Conservation (phyloP, 2,329 filamentous ascomycete species). For the Massarina eburnea region DNA sequence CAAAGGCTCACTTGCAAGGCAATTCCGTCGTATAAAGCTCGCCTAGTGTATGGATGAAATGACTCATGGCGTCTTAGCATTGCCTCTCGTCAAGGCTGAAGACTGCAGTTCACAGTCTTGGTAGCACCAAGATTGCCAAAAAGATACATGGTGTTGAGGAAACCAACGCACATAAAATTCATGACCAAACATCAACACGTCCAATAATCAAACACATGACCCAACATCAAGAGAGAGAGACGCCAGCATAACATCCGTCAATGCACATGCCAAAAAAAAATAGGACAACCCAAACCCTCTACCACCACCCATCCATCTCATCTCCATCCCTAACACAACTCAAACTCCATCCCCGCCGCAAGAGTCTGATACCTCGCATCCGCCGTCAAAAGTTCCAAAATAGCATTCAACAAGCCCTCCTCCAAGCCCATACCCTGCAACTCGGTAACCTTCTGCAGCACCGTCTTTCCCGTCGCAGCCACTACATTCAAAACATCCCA, state of each 20-base stretch:
- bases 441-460: constrained; percentile 31
- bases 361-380: constrained; percentile 30
- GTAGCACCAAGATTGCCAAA: too few relatives aligned
- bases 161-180: too few relatives aligned
- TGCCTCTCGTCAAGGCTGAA: too few relatives aligned
- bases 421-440: constrained; percentile 30
- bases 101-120: too few relatives aligned
- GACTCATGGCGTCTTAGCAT: too few relatives aligned
- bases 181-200: too few relatives aligned
- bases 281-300: neutral
- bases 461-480: constrained; percentile 24
- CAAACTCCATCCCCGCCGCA: neutral
- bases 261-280: neutral
- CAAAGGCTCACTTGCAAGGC: too few relatives aligned
- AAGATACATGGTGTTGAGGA: too few relatives aligned
- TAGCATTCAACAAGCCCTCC: constrained; percentile 32
- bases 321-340: neutral
- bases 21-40: neutral
- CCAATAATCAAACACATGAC: too few relatives aligned
- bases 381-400: constrained; percentile 39
- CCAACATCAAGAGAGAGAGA: neutral
- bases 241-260: neutral
- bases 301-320: neutral
- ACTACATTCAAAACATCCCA: constrained; percentile 36
- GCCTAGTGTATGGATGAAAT: too few relatives aligned